phyloP scores from a whole-genome alignment of 164 flowering plant species.

The Saururus chinensis region DNA sequence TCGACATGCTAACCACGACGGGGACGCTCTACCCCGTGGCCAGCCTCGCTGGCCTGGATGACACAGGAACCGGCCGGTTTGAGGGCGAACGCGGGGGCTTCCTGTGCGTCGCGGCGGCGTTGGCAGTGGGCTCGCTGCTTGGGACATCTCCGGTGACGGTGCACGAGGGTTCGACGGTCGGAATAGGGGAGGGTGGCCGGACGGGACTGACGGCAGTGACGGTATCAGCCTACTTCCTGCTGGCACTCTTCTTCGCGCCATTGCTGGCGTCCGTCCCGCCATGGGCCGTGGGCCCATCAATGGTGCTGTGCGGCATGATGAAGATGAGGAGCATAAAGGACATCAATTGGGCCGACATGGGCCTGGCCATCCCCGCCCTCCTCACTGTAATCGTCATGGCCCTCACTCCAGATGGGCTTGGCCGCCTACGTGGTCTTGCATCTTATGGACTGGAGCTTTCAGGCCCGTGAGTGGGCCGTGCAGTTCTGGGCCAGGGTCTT shows the following conservation, averaged over 20 bases:
- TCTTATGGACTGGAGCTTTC: conserved; percentile 54
- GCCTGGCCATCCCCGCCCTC: conserved; percentile 77
- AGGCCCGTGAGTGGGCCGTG: too few species aligned
- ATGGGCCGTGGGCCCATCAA: conserved; percentile 95
- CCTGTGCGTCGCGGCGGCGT: conserved; percentile 74
- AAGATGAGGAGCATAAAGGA: conserved; percentile 87
- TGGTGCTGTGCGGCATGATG: conserved; percentile 81
- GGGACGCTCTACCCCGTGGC: conserved; percentile 88
- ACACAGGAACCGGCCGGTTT: conserved; percentile 44
- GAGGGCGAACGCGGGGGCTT: conserved; percentile 86
- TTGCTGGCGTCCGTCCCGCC: conserved; percentile 84
- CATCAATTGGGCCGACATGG: conserved; percentile 83
- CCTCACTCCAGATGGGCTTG: conserved; percentile 67
- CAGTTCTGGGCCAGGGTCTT: too few species aligned
- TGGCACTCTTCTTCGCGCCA: conserved; percentile 81
- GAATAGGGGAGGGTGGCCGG: conserved; percentile 81
- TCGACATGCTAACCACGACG: conserved; percentile 78
- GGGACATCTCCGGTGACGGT: conserved; percentile 91
- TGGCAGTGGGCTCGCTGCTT: conserved; percentile 65
- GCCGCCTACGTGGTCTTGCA: conserved; percentile 57
- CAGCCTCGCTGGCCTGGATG: conserved; percentile 59
- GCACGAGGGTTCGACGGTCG: conserved; percentile 80
- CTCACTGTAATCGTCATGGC: conserved; percentile 74
- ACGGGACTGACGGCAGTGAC: conserved; percentile 86
- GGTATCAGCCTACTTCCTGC: conserved; percentile 51